These are phyloP conservation scores for Hymenoscyphus fraxineus DNA, from an alignment of 2,329 filamentous ascomycete species.

Conservation along the genomic window DNA sequence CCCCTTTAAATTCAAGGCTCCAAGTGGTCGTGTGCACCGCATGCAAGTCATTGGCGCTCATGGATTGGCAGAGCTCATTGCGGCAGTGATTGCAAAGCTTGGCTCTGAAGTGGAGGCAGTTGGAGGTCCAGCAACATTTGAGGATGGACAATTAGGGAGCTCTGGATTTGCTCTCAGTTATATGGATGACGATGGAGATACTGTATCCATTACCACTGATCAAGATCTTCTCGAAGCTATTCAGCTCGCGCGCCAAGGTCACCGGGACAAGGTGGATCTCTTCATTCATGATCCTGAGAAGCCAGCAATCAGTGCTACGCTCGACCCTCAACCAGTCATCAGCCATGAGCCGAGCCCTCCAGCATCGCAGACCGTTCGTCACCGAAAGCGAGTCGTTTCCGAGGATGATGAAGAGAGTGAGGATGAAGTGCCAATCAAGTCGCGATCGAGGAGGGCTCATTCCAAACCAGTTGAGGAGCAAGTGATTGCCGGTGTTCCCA, in stretches of 20 bases:
- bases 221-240: conserved; percentile 91
- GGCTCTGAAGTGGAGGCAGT: conserved; percentile 78
- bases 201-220: conserved; percentile 93
- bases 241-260: conserved; percentile 70
- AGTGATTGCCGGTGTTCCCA: conserved; percentile 85
- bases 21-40: conserved; percentile 88
- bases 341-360: conserved; percentile 51
- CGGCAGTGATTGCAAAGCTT: conserved; percentile 76
- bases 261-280: conserved; percentile 89
- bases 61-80: conserved; percentile 75
- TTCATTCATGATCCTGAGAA: conserved; percentile 93
- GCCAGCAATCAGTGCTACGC: conserved; percentile 68
- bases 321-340: conserved; percentile 53
- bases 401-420: conserved; percentile 52
- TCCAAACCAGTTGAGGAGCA: conserved; percentile 49
- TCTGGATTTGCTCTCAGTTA: conserved; percentile 91
- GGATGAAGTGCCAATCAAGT: conserved; percentile 42
- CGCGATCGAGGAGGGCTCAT: conserved; percentile 34
- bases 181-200: conserved; percentile 93
- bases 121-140: conserved; percentile 73
- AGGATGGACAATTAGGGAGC: conserved; percentile 72
- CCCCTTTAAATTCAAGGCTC: conserved; percentile 98
- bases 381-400: conserved; percentile 42
- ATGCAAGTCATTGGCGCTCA: conserved; percentile 78
- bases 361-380: conserved; percentile 46